Base-by-base conservation (phyloP, 2,329 filamentous ascomycete genomes). In the Chaetomiaceae sp. region DNA sequence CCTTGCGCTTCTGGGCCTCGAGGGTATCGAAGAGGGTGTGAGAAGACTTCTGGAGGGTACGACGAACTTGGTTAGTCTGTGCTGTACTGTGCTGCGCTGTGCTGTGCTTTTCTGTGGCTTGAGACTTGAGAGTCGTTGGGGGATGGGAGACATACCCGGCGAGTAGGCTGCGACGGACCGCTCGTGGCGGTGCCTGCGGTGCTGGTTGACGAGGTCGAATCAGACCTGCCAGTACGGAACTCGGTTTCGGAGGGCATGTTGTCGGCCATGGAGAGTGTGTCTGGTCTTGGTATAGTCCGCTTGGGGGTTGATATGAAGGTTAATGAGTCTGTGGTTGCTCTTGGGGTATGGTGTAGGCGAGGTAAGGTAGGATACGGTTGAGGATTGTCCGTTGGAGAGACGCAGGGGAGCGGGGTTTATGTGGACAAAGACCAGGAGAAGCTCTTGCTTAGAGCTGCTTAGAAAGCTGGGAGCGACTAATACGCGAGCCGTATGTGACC, bases 11-110 rank as follows among this genome's bases (percentile, higher is more conserved):
- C 50, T 76, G 72, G 54, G 73, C 70, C 41, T 73, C 68, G 2
- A 82, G 73, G 12, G 72, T 67, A 4, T 78, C 73, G 63, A 81
- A 82, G 59, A 76, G 70, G 41, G 72, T 67, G 14, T 52, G 48
- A 1, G 61, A 62, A n/a, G 57, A 42, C 55, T 60, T 41, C 44
- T 19, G 48, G 27, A 2, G 34, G 8, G 23, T 25, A 7, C 13
- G 37, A 23, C 3, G 23, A n/a, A 6, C n/a, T 20, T 38, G 20
- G 33, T 17, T 16, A 20, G 40, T 3, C n/a, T n/a, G n/a, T n/a
- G n/a, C n/a, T n/a, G n/a, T n/a, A n/a, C n/a, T n/a, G n/a, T n/a
- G n/a, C n/a, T n/a, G n/a, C n/a, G n/a, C n/a, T n/a, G n/a, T n/a
- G n/a, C n/a, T n/a, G n/a, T n/a, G n/a, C n/a, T n/a, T n/a, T n/a